Evolutionary conservation across 495 filamentous ascomycete genomes (phyloP).

Genomic region (Trichoderma reesei): DNA sequence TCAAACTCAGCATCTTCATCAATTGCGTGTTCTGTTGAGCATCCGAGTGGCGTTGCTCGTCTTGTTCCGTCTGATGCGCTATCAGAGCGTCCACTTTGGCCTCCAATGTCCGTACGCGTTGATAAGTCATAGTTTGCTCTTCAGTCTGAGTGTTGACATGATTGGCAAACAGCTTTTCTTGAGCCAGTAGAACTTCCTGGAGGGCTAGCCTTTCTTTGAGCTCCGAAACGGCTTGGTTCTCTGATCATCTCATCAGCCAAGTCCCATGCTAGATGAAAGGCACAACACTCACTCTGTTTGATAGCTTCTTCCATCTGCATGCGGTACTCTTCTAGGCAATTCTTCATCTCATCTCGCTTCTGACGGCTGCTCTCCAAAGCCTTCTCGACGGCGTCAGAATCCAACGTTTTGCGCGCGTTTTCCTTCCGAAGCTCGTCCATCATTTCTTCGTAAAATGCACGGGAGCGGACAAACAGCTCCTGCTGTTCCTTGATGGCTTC

Average conservation of each 20-base stretch:
- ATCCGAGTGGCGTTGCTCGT: not conserved
- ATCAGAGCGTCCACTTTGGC: not conserved
- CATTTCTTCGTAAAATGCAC: not conserved
- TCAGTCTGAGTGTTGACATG: not conserved
- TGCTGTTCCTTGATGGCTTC: slow-evolving; percentile 9
- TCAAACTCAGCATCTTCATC: not conserved
- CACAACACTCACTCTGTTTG: not conserved
- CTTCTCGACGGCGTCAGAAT: not conserved
- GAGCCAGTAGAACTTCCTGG: not conserved
- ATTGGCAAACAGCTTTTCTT: not conserved
- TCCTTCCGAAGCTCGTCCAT: not conserved
- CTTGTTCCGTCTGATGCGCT: not conserved
- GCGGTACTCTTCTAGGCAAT: not conserved
- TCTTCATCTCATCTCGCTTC: not conserved
- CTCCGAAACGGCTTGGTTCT: not conserved
- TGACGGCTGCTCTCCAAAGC: not conserved
- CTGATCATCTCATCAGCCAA: not conserved
- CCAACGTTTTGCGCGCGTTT: not conserved
- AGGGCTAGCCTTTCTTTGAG: not conserved
- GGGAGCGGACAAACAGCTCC: not conserved
- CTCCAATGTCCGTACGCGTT: not conserved
- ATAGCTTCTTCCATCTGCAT: not conserved
- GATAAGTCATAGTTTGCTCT: not conserved
- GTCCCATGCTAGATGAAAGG: not conserved
- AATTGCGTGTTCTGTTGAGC: not conserved